Percentiles rank a stretch among this genome's conserved stretches.
Conservation (phyloP, 345 rosid genomes). For the Salix dunnii region DNA sequence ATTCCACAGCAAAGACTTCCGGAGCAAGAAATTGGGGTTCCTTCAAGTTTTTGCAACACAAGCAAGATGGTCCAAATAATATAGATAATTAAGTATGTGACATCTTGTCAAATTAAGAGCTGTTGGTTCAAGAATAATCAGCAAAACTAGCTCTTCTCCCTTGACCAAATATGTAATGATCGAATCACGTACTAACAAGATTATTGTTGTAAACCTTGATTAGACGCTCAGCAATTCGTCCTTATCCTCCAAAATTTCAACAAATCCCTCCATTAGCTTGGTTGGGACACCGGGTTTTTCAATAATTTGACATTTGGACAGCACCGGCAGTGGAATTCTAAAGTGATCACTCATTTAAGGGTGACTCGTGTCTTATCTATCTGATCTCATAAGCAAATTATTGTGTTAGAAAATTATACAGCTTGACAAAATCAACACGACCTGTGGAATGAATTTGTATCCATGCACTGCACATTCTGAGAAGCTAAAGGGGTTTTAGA, state of each 20-base stretch:
- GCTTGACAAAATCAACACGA: background rate
- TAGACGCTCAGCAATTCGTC: background rate
- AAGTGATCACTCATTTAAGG: background rate
- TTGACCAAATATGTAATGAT: background rate
- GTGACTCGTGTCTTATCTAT: background rate
- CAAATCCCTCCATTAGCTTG: background rate
- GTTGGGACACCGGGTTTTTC: background rate
- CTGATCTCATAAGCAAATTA: background rate
- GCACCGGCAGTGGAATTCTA: background rate
- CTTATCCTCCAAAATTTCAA: background rate
- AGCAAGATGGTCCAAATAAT: background rate
- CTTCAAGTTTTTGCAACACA: background rate
- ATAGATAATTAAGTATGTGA: background rate
- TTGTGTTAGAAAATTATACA: background rate
- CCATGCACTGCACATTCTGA: too few species aligned
- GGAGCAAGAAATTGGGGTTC: background rate
- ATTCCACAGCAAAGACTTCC: background rate
- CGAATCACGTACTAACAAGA: background rate
- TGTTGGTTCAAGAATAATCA: background rate
- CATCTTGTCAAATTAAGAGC: background rate
- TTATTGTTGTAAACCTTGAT: background rate
- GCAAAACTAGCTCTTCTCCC: background rate
- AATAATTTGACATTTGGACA: background rate
- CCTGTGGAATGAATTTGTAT: background rate
- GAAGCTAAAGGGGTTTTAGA: background rate